Conservation (phyloP, 805 yeast genomes). For the Cyberlindnera euphorbiae region DNA sequence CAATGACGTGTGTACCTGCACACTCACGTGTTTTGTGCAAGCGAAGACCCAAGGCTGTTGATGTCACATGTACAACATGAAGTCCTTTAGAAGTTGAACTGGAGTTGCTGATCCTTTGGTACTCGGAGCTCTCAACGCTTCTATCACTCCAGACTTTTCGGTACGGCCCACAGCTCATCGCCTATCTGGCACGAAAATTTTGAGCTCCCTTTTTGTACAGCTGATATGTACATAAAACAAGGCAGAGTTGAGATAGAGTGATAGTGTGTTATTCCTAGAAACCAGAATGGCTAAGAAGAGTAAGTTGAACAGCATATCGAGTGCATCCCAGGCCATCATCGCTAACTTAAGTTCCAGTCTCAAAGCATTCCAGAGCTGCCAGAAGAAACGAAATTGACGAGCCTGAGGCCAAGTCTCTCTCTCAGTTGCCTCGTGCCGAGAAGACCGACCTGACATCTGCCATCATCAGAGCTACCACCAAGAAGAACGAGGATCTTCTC, state of each 20-base stretch:
- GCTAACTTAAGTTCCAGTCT: conserved; percentile 29
- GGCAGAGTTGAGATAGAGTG: neutral
- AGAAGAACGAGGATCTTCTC: conserved; percentile 59
- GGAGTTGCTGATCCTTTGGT: too few species aligned
- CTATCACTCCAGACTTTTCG: too few species aligned
- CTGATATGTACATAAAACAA: too few species aligned
- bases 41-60: too few species aligned
- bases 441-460: conserved; percentile 57
- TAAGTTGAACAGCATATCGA: conserved; percentile 7
- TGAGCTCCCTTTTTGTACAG: neutral
- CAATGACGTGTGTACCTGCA: too few species aligned
- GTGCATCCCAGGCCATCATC: neutral
- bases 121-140: too few species aligned
- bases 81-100: too few species aligned
- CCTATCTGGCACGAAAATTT: conserved; percentile 1
- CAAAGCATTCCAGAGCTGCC: conserved; percentile 74
- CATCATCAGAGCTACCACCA: conserved; percentile 59
- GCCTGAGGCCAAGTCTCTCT: conserved; percentile 45
- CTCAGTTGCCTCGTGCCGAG: conserved; percentile 52
- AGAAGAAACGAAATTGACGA: conserved; percentile 53
- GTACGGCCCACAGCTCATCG: conserved; percentile 6
- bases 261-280: neutral
- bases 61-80: too few species aligned
- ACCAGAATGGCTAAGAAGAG: conserved; percentile 25
- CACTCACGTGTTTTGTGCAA: too few species aligned